Evolutionary conservation across 495 filamentous ascomycete genomes (phyloP), one percentile per base, ranked within the genome.

Genomic region (Podospora tetraspora): DNA sequence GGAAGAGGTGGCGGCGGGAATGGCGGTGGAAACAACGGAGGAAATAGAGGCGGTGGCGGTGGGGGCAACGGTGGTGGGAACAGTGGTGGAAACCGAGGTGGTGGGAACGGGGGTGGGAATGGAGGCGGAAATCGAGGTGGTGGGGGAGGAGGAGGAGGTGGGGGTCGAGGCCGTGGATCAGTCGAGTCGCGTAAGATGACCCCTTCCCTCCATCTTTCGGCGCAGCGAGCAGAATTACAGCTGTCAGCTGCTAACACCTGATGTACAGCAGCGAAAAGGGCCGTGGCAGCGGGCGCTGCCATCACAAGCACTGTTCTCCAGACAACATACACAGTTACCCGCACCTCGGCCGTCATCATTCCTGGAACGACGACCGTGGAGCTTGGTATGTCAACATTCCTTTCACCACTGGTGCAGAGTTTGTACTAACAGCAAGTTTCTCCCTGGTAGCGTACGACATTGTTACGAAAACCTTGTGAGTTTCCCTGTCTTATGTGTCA

Each of bases 401-500:
- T 16, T 56, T 13, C 21, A 16, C 7, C 3, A 16, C 7, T 1
- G 0, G 16, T 23, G 3, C 6, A 59, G 1, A 62, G 3, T 13
- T 21, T 56, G 4, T 13, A 0, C 64, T 59, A 59, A 59, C 16
- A 60, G 1, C 6, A 1, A 0, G 37, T n/a, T 34, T 59, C 22
- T 24, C 62, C 16, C 24, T 57, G n/a, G 7, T n/a, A 71, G 71
- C 52, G 21, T 70, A 70, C 21, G 68, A n/a, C 8, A 22, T 25
- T 13, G 52, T 62, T 2, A 70, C 64, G n/a, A 25, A 30, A 21
- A 72, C 68, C 30, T 68, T 74, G 72, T 74, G 63, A 74, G 70
- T 59, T 43, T 5, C 11, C 8, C 27, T 22, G 19, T 27, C 25
- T n/a, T 6, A n/a, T n/a, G n/a, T n/a, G 1, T 27, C 22, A 11